Base-by-base conservation (phyloP, 768 basidiomycete species). In the Tulasnella sp. region DNA sequence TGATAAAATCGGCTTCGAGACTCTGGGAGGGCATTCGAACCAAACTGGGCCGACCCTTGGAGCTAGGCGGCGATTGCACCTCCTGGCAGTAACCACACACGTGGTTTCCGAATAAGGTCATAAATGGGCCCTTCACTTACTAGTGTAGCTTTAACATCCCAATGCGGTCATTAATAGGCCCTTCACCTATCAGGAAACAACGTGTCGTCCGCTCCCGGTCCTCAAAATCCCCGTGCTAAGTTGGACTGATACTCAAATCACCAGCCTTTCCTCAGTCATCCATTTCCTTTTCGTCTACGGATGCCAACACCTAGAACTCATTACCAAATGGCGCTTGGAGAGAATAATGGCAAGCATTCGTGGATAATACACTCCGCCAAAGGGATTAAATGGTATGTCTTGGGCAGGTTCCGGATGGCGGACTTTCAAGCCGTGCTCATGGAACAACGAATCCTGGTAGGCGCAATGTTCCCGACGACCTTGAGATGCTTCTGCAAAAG, bases 311-410 rank as follows among this genome's bases (percentile, higher is more conserved):
- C 46, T 18, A 37, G 37, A 7, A 31, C 46, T 20, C 77, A 78
- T 28, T 78, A 41, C 24, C 58, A 58, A 20, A n/a, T 78, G 7
- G 20, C 77, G 31, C 41, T 78, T 20, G 77, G 77, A 24, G 77
- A 78, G 34, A 37, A 78, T 24, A 18, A 69, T 8, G 54, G 77
- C 6, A 3, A 22, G 4, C 24, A 31, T 6, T 78, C 77, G 20
- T 78, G 41, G 40, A 20, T 78, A 18, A 58, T 64, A 9, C 77
- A 78, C 28, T 60, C 50, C 37, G 60, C 54, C 37, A 69, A 78
- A 40, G 54, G 54, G 12, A 54, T 78, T 6, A 54, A 41, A 22
- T 78, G 54, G 77, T 78, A 22, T 24, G 77, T 37, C 37, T 37
- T 37, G 37, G 37, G 2, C 2, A 37, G 37, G 22, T 28, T 28